Conservation (phyloP, 225 moss, liverwort and hornwort species). For the Pleurozium schreberi region DNA sequence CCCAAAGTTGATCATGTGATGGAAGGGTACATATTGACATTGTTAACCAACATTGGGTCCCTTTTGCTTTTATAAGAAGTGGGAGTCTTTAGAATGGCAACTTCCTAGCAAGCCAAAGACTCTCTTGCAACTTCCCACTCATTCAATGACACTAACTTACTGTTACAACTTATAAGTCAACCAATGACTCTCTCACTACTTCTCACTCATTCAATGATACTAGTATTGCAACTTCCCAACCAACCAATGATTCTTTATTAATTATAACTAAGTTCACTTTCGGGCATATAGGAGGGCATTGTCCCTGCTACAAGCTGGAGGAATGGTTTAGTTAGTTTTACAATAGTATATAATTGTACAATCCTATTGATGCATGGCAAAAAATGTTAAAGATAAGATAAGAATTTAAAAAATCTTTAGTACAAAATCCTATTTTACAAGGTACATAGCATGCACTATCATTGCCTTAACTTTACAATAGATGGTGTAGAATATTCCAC, state of each 20-base stretch:
- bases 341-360: not conserved
- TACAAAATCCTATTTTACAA: not conserved
- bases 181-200: not conserved
- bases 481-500: not conserved
- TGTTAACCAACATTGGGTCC: no score
- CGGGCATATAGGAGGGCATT: not conserved
- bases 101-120: no score
- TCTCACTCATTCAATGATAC: not conserved
- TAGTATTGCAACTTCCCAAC: accelerated
- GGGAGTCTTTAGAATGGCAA: no score
- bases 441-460: not conserved
- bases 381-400: not conserved
- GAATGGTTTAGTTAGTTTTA: not conserved
- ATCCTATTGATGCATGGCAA: not conserved
- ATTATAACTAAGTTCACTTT: not conserved
- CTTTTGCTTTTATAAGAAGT: no score
- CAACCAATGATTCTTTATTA: not conserved
- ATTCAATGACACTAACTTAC: no score
- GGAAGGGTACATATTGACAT: no score
- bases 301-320: accelerated
- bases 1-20: no score
- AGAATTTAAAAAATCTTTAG: not conserved
- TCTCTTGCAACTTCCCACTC: no score
- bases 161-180: no score
- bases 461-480: not conserved